Evolutionary conservation across 2,329 filamentous ascomycete genomes (phyloP).

Genomic region (Boeremia exigua): DNA sequence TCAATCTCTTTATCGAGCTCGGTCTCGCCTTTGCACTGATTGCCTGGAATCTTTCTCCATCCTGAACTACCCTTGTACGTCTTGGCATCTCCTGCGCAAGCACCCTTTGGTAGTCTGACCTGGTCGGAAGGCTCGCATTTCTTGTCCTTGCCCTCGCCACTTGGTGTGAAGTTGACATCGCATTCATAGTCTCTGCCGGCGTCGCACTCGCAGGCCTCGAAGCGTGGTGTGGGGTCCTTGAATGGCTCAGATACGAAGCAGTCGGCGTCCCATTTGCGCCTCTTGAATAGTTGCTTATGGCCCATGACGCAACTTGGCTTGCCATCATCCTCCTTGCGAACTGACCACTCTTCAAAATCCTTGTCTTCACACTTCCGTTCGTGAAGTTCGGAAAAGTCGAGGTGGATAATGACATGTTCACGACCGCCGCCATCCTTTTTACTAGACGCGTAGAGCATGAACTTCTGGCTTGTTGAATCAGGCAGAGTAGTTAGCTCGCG

Average conservation of each 20-base stretch:
- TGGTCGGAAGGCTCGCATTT: constrained; percentile 71
- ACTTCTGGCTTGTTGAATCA: constrained; percentile 92
- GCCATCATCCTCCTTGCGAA: constrained; percentile 78
- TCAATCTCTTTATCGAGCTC: constrained; percentile 64
- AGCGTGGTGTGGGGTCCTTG: constrained; percentile 74
- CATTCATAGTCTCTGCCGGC: constrained; percentile 86
- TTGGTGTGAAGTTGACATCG: constrained; percentile 82
- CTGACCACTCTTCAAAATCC: constrained; percentile 87
- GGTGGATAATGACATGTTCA: constrained; percentile 70
- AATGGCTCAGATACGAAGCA: constrained; percentile 91
- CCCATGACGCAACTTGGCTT: constrained; percentile 93
- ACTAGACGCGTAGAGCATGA: constrained; percentile 72
- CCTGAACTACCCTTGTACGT: constrained; percentile 87
- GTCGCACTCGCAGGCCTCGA: constrained; percentile 79
- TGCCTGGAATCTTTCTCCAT: constrained; percentile 83
- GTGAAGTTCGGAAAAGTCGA: constrained; percentile 84
- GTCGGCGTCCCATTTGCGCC: constrained; percentile 84
- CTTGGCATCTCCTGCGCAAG: constrained; percentile 74
- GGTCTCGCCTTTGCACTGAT: constrained; percentile 54
- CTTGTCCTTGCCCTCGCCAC: constrained; percentile 57
- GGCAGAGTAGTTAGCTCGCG: constrained; percentile 82
- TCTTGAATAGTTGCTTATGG: constrained; percentile 83
- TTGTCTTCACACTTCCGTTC: constrained; percentile 76
- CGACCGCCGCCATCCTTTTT: constrained; percentile 54
- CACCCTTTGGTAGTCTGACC: constrained; percentile 70